phyloP scores from a whole-genome alignment of 352 stramenopile species.

The Achlya hypogyna region DNA sequence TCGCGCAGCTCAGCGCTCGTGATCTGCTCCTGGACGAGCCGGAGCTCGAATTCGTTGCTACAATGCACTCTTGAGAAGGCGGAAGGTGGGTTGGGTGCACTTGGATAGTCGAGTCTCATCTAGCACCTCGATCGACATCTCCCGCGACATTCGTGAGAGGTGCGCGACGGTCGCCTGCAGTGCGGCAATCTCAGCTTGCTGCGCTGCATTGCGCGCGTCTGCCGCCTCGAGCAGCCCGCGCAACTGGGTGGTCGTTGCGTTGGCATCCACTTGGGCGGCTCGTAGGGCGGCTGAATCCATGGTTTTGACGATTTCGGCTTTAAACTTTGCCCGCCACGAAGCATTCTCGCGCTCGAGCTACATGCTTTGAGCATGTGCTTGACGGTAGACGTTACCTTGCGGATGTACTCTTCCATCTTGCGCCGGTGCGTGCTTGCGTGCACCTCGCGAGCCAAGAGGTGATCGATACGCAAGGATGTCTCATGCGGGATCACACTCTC shows the following conservation, averaged over 20 bases:
- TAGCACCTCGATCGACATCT: not conserved
- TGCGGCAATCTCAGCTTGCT: not conserved
- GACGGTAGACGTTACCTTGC: conserved; percentile 7
- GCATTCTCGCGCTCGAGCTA: conserved; percentile 8
- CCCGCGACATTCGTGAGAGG: not conserved
- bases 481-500: not conserved
- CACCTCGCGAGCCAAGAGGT: conserved; percentile 9
- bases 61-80: not conserved
- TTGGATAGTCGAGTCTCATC: conserved; percentile 16
- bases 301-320: not conserved
- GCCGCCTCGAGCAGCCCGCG: not conserved
- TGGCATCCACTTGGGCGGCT: too few relatives aligned
- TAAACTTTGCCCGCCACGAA: conserved; percentile 4
- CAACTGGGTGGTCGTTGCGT: not conserved
- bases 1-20: conserved; percentile 18
- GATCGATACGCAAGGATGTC: not conserved
- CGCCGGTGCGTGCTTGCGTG: conserved; percentile 7
- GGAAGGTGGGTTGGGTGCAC: not conserved
- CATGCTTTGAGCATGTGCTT: not conserved
- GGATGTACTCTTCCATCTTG: conserved; percentile 10
- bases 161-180: not conserved
- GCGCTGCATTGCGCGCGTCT: not conserved
- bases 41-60: conserved; percentile 20
- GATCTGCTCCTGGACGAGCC: conserved; percentile 12
- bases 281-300: not conserved